A percentile compares a stretch with the other conserved stretches of the same genome.
Conservation (phyloP, 192 early-diverging fungal genomes). For the Mortierella antarctica region DNA sequence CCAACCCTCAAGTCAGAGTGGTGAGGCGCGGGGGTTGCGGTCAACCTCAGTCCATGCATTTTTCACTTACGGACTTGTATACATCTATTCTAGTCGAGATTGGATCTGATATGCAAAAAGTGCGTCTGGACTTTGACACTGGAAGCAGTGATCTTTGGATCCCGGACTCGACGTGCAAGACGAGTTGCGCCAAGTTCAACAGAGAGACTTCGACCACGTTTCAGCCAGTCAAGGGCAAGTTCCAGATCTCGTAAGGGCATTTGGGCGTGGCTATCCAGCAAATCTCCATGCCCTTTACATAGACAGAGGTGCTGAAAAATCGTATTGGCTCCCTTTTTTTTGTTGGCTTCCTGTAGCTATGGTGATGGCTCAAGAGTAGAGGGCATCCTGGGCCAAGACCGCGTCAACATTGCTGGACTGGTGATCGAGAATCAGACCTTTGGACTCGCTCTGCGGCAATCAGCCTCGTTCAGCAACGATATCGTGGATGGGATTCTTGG, state of each 20-base stretch:
- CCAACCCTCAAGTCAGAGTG: neutral
- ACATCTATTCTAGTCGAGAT: conserved; percentile 27
- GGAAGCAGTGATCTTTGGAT: conserved; percentile 81
- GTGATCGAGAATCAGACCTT: conserved; percentile 68
- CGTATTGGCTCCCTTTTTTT: neutral
- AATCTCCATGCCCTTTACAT: neutral
- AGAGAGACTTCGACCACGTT: conserved; percentile 31
- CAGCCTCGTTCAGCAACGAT: conserved; percentile 65
- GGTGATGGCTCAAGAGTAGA: conserved; percentile 68
- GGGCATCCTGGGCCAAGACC: conserved; percentile 61
- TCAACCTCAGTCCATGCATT: too few relatives aligned
- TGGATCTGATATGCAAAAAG: conserved; percentile 43
- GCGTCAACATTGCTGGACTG: conserved; percentile 69
- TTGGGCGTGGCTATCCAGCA: neutral
- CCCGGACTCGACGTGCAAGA: conserved; percentile 44
- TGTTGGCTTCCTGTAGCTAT: conserved; percentile 50
- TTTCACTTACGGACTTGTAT: neutral
- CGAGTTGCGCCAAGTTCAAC: conserved; percentile 25
- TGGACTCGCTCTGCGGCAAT: conserved; percentile 69
- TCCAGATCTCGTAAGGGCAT: conserved; percentile 25
- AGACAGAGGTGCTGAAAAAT: neutral
- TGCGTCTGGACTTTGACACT: conserved; percentile 73
- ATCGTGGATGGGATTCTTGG: conserved; percentile 75
- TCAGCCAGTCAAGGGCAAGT: conserved; percentile 38
- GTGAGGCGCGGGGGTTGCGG: neutral